Percentiles rank a stretch among this genome's conserved stretches.
These are phyloP conservation scores for Xylaria polymorpha DNA, from an alignment of 2,329 filamentous ascomycete species.

Conservation along the genomic window DNA sequence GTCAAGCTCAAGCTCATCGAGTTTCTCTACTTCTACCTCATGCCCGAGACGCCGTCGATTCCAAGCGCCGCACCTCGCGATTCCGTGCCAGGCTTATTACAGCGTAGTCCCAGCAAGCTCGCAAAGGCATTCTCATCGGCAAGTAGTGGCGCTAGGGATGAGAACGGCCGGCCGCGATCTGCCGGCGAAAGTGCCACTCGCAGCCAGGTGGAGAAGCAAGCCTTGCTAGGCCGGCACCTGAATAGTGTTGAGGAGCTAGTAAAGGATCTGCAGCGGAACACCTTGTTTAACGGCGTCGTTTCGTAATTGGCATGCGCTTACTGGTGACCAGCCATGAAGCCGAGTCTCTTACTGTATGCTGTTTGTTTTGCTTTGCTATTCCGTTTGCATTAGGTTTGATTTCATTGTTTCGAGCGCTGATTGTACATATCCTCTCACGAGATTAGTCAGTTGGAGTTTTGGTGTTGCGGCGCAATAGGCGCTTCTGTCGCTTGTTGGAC, in stretches of 20 bases:
- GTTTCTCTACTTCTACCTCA: slow-evolving; percentile 98
- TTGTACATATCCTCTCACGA: slow-evolving; percentile 28
- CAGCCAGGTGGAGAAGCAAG: slow-evolving; percentile 84
- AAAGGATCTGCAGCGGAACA: slow-evolving; percentile 82
- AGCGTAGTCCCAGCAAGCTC: slow-evolving; percentile 76
- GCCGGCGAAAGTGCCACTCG: slow-evolving; percentile 62
- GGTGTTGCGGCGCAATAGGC: slow-evolving; percentile 12
- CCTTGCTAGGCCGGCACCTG: slow-evolving; percentile 79
- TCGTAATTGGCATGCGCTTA: slow-evolving; percentile 49
- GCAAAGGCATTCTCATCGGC: slow-evolving; percentile 65
- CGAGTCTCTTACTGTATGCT: not conserved
- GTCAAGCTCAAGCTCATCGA: slow-evolving; percentile 97
- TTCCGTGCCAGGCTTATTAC: slow-evolving; percentile 65
- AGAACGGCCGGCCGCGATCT: slow-evolving; percentile 48
- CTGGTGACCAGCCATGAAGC: not conserved
- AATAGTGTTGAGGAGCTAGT: slow-evolving; percentile 87
- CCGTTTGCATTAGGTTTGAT: not conserved
- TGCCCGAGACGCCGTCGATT: slow-evolving; percentile 81
- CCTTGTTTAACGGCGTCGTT: slow-evolving; percentile 70
- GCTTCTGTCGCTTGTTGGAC: slow-evolving; percentile 6
- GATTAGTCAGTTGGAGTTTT: slow-evolving; percentile 17
- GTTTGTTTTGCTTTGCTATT: not conserved
- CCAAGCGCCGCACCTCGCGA: slow-evolving; percentile 61
- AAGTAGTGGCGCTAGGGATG: slow-evolving; percentile 28
- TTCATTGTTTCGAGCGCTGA: slow-evolving; percentile 4